Evolutionary conservation across 2,329 filamentous ascomycete genomes (phyloP).

Genomic region (Capronia americana): DNA sequence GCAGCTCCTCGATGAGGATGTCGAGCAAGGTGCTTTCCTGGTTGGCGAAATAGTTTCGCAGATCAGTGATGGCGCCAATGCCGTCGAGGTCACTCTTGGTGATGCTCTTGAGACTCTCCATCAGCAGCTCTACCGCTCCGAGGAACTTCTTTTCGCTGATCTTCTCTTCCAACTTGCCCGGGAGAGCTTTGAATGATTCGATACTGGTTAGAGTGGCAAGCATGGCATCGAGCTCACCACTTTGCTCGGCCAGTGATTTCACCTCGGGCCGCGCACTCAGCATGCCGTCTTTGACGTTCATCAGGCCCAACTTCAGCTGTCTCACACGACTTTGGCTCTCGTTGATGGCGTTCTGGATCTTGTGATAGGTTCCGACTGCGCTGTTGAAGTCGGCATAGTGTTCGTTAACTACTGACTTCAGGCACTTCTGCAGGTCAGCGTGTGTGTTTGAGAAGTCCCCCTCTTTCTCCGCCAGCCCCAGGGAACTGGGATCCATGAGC

Average conservation of each 20-base stretch:
- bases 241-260: conserved; percentile 84
- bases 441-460: conserved; percentile 83
- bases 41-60: conserved; percentile 86
- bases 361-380: conserved; percentile 98
- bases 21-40: conserved; percentile 92
- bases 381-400: conserved; percentile 99
- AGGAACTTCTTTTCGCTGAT: conserved; percentile 97
- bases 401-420: conserved; percentile 96
- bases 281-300: conserved; percentile 78
- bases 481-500: conserved; percentile 89
- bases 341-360: conserved; percentile 93
- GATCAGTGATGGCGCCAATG: conserved; percentile 84
- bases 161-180: conserved; percentile 88
- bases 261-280: conserved; percentile 87
- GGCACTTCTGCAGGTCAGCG: conserved; percentile 84
- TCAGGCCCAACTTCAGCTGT: conserved; percentile 79
- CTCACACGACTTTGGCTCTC: conserved; percentile 85
- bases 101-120: conserved; percentile 82
- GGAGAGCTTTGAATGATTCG: conserved; percentile 85
- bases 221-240: conserved; percentile 88
- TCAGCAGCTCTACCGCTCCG: conserved; percentile 87
- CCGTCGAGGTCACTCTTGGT: conserved; percentile 87
- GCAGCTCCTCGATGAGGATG: conserved; percentile 94
- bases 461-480: conserved; percentile 89
- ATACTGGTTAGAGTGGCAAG: conserved; percentile 82